Base-by-base conservation (phyloP, 1,284 basidiomycete species). In the Mixia osmundae region DNA sequence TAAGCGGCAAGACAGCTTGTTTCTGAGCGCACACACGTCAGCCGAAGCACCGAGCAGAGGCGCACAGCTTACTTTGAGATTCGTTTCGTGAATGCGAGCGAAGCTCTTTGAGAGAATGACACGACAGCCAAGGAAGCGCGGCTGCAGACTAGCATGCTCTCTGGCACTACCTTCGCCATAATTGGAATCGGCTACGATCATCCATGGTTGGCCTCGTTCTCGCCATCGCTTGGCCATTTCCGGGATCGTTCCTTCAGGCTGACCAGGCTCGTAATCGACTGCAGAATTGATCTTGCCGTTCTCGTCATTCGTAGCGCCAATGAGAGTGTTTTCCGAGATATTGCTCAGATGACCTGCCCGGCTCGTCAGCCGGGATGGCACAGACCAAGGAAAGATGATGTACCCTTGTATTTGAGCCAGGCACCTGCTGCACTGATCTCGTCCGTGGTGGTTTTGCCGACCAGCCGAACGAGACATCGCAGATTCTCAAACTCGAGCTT, bases 371-470 rank as follows among this genome's bases (percentile, higher is more conserved):
- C n/a, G 20, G 11, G 23, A 5, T 20, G 8, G 20, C 14, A 14
- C 9, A 20, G 5, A 35, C 20, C 11, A 11, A 16, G 11, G 15
- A 8, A 7, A 20, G 23, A 11, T 33, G 26, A 15, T 21, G 37
- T 29, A 24, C 49, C 78, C 55, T 83, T 97, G 64, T 91, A 99
- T 63, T 95, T 95, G 46, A 97, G 62, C 91, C 91, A 97, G 26
- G 82, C 77, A 2, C 85, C 85, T 21, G 85, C 87, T 33, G 87
- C 85, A 27, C 77, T 83, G 41, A 94, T 94, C 55, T 94, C 85
- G 53, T 99, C 91, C 20, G 91, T 99, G 12, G 89, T 97, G 59
- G 89, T 97, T 61, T 99, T 97, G 32, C 91, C 91, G 46, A 79
- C 64, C 12, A 97, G 79, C 19, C 85, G 64, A 67, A 97, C 71